Percentiles rank a stretch among this genome's conserved stretches.
Conservation (phyloP, 2,329 filamentous ascomycete species). For the Sporothrix globosa region DNA sequence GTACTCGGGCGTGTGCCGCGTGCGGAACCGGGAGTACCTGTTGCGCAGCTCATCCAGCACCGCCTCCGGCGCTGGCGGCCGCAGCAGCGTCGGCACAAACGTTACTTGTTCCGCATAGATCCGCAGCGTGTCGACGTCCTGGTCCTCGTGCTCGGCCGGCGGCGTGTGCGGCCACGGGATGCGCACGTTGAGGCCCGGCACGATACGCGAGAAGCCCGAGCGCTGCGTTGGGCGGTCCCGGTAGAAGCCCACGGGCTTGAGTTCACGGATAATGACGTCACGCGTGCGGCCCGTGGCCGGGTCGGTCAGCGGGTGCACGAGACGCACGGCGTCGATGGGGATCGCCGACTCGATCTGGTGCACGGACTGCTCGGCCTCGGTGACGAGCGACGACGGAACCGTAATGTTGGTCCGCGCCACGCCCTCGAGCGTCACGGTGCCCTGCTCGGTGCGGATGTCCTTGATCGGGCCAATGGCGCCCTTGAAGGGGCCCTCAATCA, state of each 20-base stretch:
- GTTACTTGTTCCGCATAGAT: conserved; percentile 74
- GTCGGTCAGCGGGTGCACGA: conserved; percentile 76
- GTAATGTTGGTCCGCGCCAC: conserved; percentile 52
- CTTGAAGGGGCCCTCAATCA: conserved; percentile 76
- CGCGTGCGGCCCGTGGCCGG: conserved; percentile 64
- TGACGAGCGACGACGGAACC: conserved; percentile 47
- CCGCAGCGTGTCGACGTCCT: conserved; percentile 71
- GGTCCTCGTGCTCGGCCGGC: conserved; percentile 56
- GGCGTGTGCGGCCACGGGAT: conserved; percentile 73
- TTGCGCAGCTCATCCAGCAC: conserved; percentile 85
- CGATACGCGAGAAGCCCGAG: conserved; percentile 59
- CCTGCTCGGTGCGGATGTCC: conserved; percentile 57
- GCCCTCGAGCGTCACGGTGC: conserved; percentile 64
- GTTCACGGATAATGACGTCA: conserved; percentile 77
- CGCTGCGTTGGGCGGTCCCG: conserved; percentile 55
- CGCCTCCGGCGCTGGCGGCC: conserved; percentile 74
- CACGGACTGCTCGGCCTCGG: conserved; percentile 46
- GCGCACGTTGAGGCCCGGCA: conserved; percentile 70
- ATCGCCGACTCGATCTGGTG: conserved; percentile 59
- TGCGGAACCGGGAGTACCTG: conserved; percentile 80
- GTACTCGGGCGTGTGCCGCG: conserved; percentile 76
- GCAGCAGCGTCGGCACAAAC: conserved; percentile 76
- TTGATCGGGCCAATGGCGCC: conserved; percentile 79
- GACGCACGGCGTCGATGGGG: conserved; percentile 72
- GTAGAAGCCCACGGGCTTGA: conserved; percentile 58